phyloP scores from a whole-genome alignment of 306 rosid species.

The Malus asiatica region DNA sequence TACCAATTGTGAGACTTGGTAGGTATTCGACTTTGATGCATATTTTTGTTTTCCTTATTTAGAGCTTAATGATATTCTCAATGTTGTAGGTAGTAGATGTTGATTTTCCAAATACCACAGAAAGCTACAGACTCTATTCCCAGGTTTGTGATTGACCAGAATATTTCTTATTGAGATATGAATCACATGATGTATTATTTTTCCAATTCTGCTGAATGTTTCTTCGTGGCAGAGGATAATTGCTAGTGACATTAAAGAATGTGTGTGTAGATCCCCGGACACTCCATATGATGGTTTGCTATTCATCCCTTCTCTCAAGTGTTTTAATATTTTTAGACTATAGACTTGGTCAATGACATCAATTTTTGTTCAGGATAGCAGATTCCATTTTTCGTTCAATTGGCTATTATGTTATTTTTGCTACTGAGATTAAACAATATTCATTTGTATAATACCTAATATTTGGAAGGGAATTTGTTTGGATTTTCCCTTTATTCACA shows the following conservation, averaged over 20 bases:
- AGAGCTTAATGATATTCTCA: conserved; percentile 4
- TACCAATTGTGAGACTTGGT: background rate
- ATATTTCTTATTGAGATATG: conserved; percentile 16
- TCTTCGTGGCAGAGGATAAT: conserved; percentile 67
- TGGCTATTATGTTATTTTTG: background rate
- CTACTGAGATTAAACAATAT: background rate
- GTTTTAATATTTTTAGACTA: background rate
- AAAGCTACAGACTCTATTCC: conserved; percentile 84
- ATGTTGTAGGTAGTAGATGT: conserved; percentile 67
- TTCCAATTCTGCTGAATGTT: conserved; percentile 19
- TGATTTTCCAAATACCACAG: conserved; percentile 87
- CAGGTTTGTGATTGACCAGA: conserved; percentile 58
- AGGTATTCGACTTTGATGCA: background rate
- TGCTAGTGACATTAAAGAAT: conserved; percentile 94
- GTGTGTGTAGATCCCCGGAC: conserved; percentile 98
- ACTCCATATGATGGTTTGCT: conserved; percentile 91
- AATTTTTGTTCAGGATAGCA: background rate
- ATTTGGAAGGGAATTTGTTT: background rate
- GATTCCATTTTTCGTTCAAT: background rate
- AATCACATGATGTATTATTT: background rate
- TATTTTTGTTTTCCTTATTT: background rate
- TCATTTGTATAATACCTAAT: background rate
- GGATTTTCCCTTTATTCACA: background rate
- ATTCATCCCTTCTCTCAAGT: conserved; percentile 13
- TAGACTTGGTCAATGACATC: background rate